These are phyloP conservation scores for Cochlearia excelsa DNA, from an alignment of 345 rosid genomes.

Conservation along the genomic window DNA sequence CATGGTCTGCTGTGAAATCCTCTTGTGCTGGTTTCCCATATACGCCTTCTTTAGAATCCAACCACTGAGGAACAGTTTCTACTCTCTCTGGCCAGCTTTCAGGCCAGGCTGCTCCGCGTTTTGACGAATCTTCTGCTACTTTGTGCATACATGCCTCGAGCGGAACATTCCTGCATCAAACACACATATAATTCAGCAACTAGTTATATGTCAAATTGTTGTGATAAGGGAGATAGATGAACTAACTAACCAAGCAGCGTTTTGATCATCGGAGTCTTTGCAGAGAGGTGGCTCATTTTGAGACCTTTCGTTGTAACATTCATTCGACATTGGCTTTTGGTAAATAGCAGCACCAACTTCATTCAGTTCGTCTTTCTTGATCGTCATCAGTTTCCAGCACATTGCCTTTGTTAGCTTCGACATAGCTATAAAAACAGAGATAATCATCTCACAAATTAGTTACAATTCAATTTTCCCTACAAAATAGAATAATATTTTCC, in stretches of 20 bases:
- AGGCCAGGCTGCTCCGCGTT: constrained; percentile 61
- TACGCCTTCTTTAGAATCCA: constrained; percentile 61
- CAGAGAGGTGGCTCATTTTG: constrained; percentile 64
- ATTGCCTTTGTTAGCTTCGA: constrained; percentile 64
- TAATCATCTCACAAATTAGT: constrained; percentile 22
- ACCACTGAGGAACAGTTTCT: constrained; percentile 66
- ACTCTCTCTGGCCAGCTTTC: constrained; percentile 76
- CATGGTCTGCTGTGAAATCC: constrained; percentile 53
- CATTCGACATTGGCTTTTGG: constrained; percentile 65
- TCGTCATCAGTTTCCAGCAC: constrained; percentile 74
- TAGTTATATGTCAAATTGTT: background rate
- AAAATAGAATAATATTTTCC: constrained; percentile 25
- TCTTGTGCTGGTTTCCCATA: constrained; percentile 59
- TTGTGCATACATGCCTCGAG: constrained; percentile 66
- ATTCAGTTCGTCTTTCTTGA: constrained; percentile 47
- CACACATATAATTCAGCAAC: background rate
- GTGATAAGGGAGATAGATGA: constrained; percentile 14
- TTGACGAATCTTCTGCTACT: constrained; percentile 54
- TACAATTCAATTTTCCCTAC: constrained; percentile 3
- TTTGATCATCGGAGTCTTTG: constrained; percentile 45
- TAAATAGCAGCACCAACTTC: constrained; percentile 80
- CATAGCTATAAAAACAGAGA: constrained; percentile 56
- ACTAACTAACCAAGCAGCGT: constrained; percentile 68
- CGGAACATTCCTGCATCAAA: constrained; percentile 63
- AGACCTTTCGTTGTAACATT: constrained; percentile 68